Conservation (phyloP, 345 rosid genomes). For the Corymbia maculata region DNA sequence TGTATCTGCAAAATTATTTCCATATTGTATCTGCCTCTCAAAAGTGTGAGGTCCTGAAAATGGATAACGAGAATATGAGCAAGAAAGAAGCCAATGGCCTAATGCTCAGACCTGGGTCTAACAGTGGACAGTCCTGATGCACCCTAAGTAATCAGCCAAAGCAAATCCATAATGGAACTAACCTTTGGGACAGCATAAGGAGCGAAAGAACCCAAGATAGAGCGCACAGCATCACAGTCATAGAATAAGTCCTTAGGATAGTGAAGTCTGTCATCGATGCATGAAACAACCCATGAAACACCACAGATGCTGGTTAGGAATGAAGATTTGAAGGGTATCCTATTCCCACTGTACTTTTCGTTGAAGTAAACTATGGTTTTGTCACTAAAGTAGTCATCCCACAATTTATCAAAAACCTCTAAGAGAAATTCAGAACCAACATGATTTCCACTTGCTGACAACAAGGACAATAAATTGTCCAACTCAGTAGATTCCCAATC, state of each 20-base stretch:
- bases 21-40: not conserved
- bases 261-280: constrained; percentile 64
- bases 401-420: constrained; percentile 59
- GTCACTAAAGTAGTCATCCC: constrained; percentile 65
- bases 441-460: constrained; percentile 32
- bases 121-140: not conserved
- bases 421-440: constrained; percentile 50
- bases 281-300: constrained; percentile 62
- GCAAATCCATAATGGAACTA: constrained; percentile 9
- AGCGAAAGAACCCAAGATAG: constrained; percentile 64
- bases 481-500: constrained; percentile 94
- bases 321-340: constrained; percentile 47
- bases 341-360: constrained; percentile 15
- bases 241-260: constrained; percentile 60
- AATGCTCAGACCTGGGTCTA: not conserved
- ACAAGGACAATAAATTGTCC: constrained; percentile 32
- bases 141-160: not conserved
- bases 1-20: not conserved
- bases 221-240: constrained; percentile 72
- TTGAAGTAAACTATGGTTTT: constrained; percentile 36
- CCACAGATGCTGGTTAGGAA: constrained; percentile 54
- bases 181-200: constrained; percentile 94
- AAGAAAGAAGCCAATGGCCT: not conserved
- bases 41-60: not conserved
- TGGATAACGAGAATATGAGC: not conserved